Percentiles rank a stretch among this genome's conserved stretches.
Conservation (phyloP, 371 early-diverging fungal genomes). For the Syncephalastrum racemosum region DNA sequence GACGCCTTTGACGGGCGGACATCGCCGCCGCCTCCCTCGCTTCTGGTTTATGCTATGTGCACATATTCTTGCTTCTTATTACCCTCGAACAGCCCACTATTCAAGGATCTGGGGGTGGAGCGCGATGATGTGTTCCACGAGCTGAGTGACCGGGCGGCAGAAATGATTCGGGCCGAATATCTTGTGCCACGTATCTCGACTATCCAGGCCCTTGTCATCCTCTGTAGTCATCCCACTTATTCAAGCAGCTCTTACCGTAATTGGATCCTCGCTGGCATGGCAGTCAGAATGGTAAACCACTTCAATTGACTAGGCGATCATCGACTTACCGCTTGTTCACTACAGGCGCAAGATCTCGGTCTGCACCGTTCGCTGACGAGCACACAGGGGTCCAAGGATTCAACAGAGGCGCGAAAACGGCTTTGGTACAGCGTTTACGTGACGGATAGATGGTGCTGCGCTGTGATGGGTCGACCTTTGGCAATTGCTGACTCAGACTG, state of each 20-base stretch:
- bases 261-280: conserved; percentile 51
- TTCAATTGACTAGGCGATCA: not conserved
- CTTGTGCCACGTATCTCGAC: conserved; percentile 35
- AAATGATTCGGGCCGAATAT: conserved; percentile 31
- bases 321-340: not conserved
- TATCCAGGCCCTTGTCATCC: conserved; percentile 41
- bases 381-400: conserved; percentile 19
- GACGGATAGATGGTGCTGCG: conserved; percentile 45
- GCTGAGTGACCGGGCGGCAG: conserved; percentile 26
- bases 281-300: conserved; percentile 41
- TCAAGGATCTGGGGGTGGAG: conserved; percentile 21
- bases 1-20: conserved; percentile 34
- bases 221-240: conserved; percentile 38
- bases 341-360: conserved; percentile 45
- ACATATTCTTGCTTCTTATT: conserved; percentile 34
- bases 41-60: conserved; percentile 41
- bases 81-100: conserved; percentile 23
- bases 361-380: conserved; percentile 33
- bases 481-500: conserved; percentile 51
- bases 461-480: conserved; percentile 45
- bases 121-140: conserved; percentile 32
- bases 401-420: conserved; percentile 31
- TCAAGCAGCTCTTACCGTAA: conserved; percentile 32
- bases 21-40: conserved; percentile 28
- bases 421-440: conserved; percentile 44